Percentiles rank a stretch among this genome's conserved stretches.
Evolutionary conservation across 2,329 filamentous ascomycete genomes (phyloP).

Genomic region (Nemania serpens): DNA sequence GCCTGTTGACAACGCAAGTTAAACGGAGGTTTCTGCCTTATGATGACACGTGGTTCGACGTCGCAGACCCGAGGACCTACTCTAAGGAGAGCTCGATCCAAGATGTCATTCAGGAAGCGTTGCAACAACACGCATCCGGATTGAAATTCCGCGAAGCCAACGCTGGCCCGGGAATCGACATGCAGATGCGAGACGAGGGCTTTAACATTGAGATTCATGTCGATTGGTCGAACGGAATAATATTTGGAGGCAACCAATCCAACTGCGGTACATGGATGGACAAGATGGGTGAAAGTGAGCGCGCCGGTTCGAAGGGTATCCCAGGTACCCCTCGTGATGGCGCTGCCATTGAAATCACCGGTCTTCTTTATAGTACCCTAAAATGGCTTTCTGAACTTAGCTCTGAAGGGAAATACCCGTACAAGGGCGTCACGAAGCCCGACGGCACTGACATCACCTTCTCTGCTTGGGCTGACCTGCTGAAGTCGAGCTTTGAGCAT

Average conservation of each 20-base stretch:
- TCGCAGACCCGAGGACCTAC: slow-evolving; percentile 82
- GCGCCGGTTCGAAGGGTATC: slow-evolving; percentile 87
- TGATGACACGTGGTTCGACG: slow-evolving; percentile 91
- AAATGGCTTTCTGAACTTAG: slow-evolving; percentile 75
- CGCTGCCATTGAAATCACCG: slow-evolving; percentile 92
- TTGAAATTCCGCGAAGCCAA: slow-evolving; percentile 95
- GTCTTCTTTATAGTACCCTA: slow-evolving; percentile 87
- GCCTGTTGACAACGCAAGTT: slow-evolving; percentile 76
- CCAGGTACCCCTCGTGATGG: slow-evolving; percentile 97
- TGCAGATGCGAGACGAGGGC: slow-evolving; percentile 89
- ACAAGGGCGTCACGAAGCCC: slow-evolving; percentile 71
- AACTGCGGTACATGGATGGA: slow-evolving; percentile 99
- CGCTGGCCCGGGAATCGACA: slow-evolving; percentile 84
- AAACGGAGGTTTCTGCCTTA: slow-evolving; percentile 89
- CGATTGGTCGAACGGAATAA: slow-evolving; percentile 87
- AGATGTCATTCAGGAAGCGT: slow-evolving; percentile 89
- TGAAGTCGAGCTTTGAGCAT: slow-evolving; percentile 87
- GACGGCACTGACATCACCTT: slow-evolving; percentile 69
- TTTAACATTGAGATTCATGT: slow-evolving; percentile 92
- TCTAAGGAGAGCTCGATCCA: slow-evolving; percentile 81
- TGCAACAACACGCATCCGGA: slow-evolving; percentile 88
- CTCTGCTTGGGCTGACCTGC: slow-evolving; percentile 75
- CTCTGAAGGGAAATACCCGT: slow-evolving; percentile 70
- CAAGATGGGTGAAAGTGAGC: slow-evolving; percentile 99
- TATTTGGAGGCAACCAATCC: slow-evolving; percentile 90